Percentiles rank a stretch among this genome's conserved stretches.
phyloP scores from a whole-genome alignment of 768 basidiomycete species.

The Mycena olivaceomarginata region DNA sequence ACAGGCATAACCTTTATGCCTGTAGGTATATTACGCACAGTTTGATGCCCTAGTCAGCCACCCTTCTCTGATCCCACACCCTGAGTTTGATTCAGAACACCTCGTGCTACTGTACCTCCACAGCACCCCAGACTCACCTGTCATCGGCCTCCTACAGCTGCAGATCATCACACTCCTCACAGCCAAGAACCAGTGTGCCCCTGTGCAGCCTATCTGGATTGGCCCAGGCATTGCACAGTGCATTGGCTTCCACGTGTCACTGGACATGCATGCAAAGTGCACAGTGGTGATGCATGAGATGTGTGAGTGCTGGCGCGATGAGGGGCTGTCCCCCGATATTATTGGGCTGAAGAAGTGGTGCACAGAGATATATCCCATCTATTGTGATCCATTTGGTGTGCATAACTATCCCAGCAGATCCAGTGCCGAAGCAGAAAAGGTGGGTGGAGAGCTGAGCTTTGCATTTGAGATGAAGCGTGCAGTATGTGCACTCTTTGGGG shows the following conservation, averaged over 20 bases:
- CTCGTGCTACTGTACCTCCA: constrained; percentile 77
- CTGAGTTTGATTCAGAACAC: constrained; percentile 59
- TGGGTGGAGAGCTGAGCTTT: constrained; percentile 68
- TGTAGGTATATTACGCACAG: constrained; percentile 79
- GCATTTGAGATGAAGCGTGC: constrained; percentile 94
- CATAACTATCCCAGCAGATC: constrained; percentile 63
- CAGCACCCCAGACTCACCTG: constrained; percentile 68
- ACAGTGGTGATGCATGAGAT: constrained; percentile 78
- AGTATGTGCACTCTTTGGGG: constrained; percentile 92
- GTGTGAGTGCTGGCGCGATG: constrained; percentile 86
- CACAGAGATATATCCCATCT: constrained; percentile 88
- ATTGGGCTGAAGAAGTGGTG: constrained; percentile 91
- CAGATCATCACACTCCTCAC: constrained; percentile 72
- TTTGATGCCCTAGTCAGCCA: constrained; percentile 75
- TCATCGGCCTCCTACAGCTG: constrained; percentile 78
- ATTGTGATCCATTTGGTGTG: constrained; percentile 79
- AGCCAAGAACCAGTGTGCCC: constrained; percentile 66
- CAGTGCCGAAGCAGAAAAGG: no score
- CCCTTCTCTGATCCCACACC: constrained; percentile 50
- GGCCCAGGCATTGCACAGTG: constrained; percentile 37
- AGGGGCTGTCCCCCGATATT: constrained; percentile 74
- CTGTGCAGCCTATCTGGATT: constrained; percentile 61
- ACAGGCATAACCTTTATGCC: constrained; percentile 49
- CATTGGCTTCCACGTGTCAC: constrained; percentile 70
- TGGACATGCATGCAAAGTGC: constrained; percentile 76